A percentile compares a stretch with the other conserved stretches of the same genome.
Evolutionary conservation across 495 filamentous ascomycete genomes (phyloP).

Genomic region (Penicillium waksmanii): DNA sequence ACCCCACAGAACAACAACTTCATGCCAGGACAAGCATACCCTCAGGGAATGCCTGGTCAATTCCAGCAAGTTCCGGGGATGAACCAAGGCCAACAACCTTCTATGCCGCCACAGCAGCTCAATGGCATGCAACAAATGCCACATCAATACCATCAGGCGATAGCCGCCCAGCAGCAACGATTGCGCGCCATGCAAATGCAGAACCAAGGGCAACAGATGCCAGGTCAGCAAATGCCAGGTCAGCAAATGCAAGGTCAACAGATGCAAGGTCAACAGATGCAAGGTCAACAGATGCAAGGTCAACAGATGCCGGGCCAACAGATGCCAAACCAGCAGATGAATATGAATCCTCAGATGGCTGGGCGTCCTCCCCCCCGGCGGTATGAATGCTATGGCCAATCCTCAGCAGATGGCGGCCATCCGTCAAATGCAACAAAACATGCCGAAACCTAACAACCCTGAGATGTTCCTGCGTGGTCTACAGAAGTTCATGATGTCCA

Average conservation of each 20-base stretch:
- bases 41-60: constrained; percentile 60
- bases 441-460: constrained; percentile 59
- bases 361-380: constrained; percentile 41
- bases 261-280: constrained; percentile 43
- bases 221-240: background rate
- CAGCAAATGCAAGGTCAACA: constrained; percentile 51
- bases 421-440: constrained; percentile 65
- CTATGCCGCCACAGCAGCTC: constrained; percentile 46
- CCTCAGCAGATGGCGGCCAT: constrained; percentile 53
- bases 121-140: constrained; percentile 48
- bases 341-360: constrained; percentile 53
- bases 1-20: constrained; percentile 75
- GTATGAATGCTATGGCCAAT: constrained; percentile 51
- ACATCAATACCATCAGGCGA: constrained; percentile 51
- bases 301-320: constrained; percentile 1
- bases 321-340: constrained; percentile 63
- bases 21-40: constrained; percentile 60
- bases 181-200: constrained; percentile 62
- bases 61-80: constrained; percentile 52
- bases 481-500: constrained; percentile 69
- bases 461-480: constrained; percentile 79
- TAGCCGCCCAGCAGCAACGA: constrained; percentile 53
- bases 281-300: constrained; percentile 13
- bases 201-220: constrained; percentile 36
- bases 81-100: constrained; percentile 37